Evolutionary conservation across 148 eudicot genomes (phyloP), one percentile per base, ranked within the genome.

Genomic region (Gaultheria prostrata): DNA sequence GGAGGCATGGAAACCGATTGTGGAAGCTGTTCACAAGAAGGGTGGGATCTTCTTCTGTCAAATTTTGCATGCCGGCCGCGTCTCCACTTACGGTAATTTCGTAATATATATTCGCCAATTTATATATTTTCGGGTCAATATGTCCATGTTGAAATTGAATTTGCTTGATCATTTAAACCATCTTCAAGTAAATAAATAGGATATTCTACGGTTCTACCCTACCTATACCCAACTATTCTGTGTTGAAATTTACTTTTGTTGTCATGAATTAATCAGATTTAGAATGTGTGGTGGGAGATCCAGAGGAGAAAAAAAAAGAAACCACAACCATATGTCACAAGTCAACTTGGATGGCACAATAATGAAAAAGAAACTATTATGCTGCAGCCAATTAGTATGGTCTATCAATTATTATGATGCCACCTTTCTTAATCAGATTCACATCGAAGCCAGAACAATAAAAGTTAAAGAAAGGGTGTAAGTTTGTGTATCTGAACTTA

Each of bases 1-100:
- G 4, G 87, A 88, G 76, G 88, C 88, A 74, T 88, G 90, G 90
- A 88, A 85, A 54, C 87, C 90, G 20, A 83, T 88, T 2, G 88
- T 86, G 12, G 82, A 88, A 69, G 90, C 87, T 35, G 88, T 88
- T 56, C 90, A 86, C 72, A 24, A 82, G 15, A 86, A 86, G 80
- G 90, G 89, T 21, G 88, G 83, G 48, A 20, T 79, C 26, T 86
- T 88, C 76, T 88, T 88, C 57, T 84, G 80, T n/a, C 88, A n/a
- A n/a, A n/a, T n/a, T n/a, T n/a, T n/a, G n/a, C n/a, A n/a, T n/a
- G n/a, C n/a, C n/a, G n/a, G n/a, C n/a, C n/a, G n/a, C n/a, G n/a
- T n/a, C n/a, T n/a, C n/a, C n/a, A n/a, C n/a, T n/a, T n/a, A n/a
- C n/a, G n/a, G n/a, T n/a, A n/a, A n/a, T n/a, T n/a, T n/a, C n/a